Evolutionary conservation across 345 rosid genomes (phyloP), one percentile per base, ranked within the genome.

Genomic region (Excoecaria agallocha): DNA sequence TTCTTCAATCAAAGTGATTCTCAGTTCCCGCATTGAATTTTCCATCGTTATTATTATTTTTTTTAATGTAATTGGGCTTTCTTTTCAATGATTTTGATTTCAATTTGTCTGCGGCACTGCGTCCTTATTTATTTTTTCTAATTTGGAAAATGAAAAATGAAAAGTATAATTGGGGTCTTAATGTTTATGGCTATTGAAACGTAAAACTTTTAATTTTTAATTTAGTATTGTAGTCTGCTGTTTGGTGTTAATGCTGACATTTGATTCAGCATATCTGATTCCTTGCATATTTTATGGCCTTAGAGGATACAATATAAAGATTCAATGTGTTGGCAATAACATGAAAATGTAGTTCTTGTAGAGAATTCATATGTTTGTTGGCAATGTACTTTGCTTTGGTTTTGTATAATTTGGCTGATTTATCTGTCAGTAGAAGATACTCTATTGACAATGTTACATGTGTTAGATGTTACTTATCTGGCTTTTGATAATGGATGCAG

Each of bases 401-500:
- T 39, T 41, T 64, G 22, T 64, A 64, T 64, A 8, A 41, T 15
- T 16, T 20, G 8, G 10, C 3, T 45, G 19, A 39, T 41, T 38
- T n/a, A 6, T 64, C 22, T 17, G 24, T 39, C 24, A 38, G 41
- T n/a, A n/a, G n/a, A n/a, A n/a, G n/a, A n/a, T n/a, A n/a, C n/a
- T n/a, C n/a, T n/a, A n/a, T n/a, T n/a, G n/a, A n/a, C n/a, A n/a
- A n/a, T n/a, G n/a, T n/a, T n/a, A n/a, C n/a, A n/a, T n/a, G n/a
- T n/a, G n/a, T 68, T 68, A 5, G 41, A 50, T 68, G 55, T 45
- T 56, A 20, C 9, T 38, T 51, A 15, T 20, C 30, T 55, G 39
- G 6, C 69, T 75, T 75, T 24, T 76, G 63, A 66, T 58, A 46
- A 77, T 81, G 71, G 79, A 20, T 82, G 87, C 97, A 95, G 99